Conservation (phyloP, 192 early-diverging fungal genomes). For the Rhizoclosmatium globosum region DNA sequence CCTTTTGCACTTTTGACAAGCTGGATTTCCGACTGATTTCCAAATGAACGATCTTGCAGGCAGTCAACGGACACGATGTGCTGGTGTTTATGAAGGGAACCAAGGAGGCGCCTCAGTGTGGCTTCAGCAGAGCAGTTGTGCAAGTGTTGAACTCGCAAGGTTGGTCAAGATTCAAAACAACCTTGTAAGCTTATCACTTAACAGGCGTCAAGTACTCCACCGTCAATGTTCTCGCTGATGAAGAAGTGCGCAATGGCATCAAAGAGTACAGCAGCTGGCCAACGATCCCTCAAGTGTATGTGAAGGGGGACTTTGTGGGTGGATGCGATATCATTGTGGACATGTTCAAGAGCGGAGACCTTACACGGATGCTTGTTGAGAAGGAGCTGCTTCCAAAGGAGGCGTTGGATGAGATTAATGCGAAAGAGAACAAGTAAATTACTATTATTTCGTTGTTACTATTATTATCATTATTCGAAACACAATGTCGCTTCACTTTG, state of each 20-base stretch:
- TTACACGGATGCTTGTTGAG: constrained; percentile 80
- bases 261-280: constrained; percentile 95
- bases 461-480: too few relatives aligned
- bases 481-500: too few relatives aligned
- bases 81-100: constrained; percentile 98
- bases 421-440: too few relatives aligned
- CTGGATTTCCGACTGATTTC: too few relatives aligned
- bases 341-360: constrained; percentile 90
- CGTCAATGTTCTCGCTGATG: constrained; percentile 89
- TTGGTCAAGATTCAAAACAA: constrained; percentile 7
- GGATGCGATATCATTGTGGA: constrained; percentile 92
- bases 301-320: constrained; percentile 96
- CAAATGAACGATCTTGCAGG: too few relatives aligned
- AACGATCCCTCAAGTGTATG: constrained; percentile 94
- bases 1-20: background rate
- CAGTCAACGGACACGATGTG: constrained; percentile 61
- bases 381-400: constrained; percentile 64
- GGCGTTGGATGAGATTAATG: background rate
- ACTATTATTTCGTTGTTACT: too few relatives aligned
- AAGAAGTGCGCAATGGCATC: constrained; percentile 89
- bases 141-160: constrained; percentile 86
- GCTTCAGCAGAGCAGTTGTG: constrained; percentile 92
- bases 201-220: constrained; percentile 81
- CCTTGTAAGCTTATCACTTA: background rate
- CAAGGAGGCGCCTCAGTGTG: constrained; percentile 89